Evolutionary conservation across 257 asterid species (phyloP), one percentile per base, ranked within the genome.

Genomic region (Ajuga chamaepitys): DNA sequence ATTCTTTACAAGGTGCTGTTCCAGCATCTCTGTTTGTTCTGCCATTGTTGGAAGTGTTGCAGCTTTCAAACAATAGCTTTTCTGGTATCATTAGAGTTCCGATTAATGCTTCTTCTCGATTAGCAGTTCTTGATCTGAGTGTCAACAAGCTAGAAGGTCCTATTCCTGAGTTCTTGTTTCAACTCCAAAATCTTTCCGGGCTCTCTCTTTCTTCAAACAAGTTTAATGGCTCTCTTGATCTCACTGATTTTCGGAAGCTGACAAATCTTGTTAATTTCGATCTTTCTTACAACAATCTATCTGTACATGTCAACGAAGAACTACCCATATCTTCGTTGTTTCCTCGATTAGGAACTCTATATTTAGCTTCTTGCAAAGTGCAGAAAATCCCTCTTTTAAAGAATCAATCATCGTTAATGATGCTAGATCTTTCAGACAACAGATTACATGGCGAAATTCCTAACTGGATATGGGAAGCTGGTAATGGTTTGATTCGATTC

Each of bases 371-470:
- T 17, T 85, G 95, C 78, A 81, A 77, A 10, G 42, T 87, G 61
- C 60, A 73, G 37, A 79, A 68, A 17, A 20, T 81, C 21, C 92
- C 84, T n/a, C 62, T 46, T 53, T 51, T 85, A 58, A 74, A 46
- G 63, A 81, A 82, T 28, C 83, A 75, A 4, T 42, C 87, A 48
- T 64, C 77, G 10, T 30, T 86, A 34, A 58, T 12, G 64, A 62
- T 68, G 81, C 65, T 86, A 0, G 95, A 83, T 68, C 82, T 86
- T 48, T 82, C 95, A 1, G 55, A 65, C 30, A 86, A 83, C 67
- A 69, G 48, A 28, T 46, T 86, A 46, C 12, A 38, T 3, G 90
- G 95, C 16, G 85, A 76, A 69, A 82, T 83, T 32, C 90, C 90
- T 4, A 83, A 64, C 34, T 86, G 85, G 85, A 1, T 83, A 3